These are phyloP conservation scores for Candida coleopterorum DNA, from an alignment of 805 yeast species.

Conservation along the genomic window DNA sequence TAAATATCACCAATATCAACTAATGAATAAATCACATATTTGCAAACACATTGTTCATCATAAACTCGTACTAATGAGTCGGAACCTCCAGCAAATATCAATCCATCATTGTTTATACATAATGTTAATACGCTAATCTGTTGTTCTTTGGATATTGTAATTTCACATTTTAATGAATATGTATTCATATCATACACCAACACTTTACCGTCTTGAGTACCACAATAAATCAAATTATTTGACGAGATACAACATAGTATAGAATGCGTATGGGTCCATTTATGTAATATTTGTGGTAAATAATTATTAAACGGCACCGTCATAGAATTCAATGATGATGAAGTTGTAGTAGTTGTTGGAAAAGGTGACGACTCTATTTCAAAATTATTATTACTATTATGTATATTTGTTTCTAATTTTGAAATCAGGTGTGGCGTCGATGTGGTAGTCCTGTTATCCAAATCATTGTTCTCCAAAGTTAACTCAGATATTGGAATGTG, in stretches of 20 bases:
- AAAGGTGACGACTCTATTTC: conserved; percentile 4
- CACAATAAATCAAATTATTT: conserved; percentile 66
- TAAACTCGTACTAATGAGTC: conserved; percentile 88
- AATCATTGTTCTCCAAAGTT: neutral
- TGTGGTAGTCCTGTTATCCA: neutral
- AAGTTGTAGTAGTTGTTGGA: neutral
- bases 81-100: conserved; percentile 79
- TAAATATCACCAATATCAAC: conserved; percentile 93
- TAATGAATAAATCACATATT: conserved; percentile 75
- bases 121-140: conserved; percentile 73
- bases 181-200: conserved; percentile 64
- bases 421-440: conserved; percentile 4
- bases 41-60: conserved; percentile 40
- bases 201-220: conserved; percentile 83
- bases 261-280: conserved; percentile 72
- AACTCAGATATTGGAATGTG: conserved; percentile 12
- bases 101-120: conserved; percentile 49
- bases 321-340: neutral
- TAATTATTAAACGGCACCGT: conserved; percentile 3
- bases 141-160: conserved; percentile 48
- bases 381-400: neutral
- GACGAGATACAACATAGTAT: conserved; percentile 68
- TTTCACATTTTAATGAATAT: conserved; percentile 41
- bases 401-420: conserved; percentile 4
- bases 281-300: conserved; percentile 48